These are phyloP conservation scores for Passiflora organensis DNA, from an alignment of 345 rosid genomes.

Conservation along the genomic window DNA sequence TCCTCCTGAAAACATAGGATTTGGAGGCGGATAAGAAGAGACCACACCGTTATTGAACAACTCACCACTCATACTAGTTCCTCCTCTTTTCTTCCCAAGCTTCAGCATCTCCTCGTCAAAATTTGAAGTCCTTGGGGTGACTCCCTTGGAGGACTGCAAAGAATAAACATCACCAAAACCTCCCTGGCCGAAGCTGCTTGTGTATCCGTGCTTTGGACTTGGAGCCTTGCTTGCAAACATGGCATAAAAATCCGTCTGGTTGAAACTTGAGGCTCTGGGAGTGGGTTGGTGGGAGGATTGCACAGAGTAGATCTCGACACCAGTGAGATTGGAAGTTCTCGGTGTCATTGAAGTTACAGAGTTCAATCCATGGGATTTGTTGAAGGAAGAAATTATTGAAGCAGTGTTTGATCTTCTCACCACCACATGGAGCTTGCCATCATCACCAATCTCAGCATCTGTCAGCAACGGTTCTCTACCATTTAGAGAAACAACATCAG, in stretches of 20 bases:
- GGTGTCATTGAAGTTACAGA: slow-evolving; percentile 56
- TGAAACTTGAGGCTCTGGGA: slow-evolving; percentile 84
- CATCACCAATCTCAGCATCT: slow-evolving; percentile 78
- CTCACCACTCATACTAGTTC: slow-evolving; percentile 66
- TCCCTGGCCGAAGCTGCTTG: slow-evolving; percentile 35
- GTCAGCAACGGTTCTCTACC: slow-evolving; percentile 69
- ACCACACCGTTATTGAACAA: slow-evolving; percentile 31
- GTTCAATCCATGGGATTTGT: slow-evolving; percentile 54
- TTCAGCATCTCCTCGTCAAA: slow-evolving; percentile 66
- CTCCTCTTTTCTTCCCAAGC: slow-evolving; percentile 46
- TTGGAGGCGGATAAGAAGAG: slow-evolving; percentile 56
- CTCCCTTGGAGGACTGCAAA: slow-evolving; percentile 67
- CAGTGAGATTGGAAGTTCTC: slow-evolving; percentile 72
- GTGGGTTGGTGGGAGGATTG: slow-evolving; percentile 81
- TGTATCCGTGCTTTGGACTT: slow-evolving; percentile 71
- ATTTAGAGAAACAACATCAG: slow-evolving; percentile 73
- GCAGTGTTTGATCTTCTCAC: slow-evolving; percentile 53
- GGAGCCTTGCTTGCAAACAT: slow-evolving; percentile 80
- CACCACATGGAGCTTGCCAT: slow-evolving; percentile 77
- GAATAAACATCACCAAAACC: slow-evolving; percentile 54
- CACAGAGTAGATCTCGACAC: slow-evolving; percentile 72
- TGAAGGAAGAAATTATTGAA: slow-evolving; percentile 61
- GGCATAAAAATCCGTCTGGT: slow-evolving; percentile 76
- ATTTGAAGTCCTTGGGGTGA: slow-evolving; percentile 77
- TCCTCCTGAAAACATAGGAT: slow-evolving; percentile 58